These are phyloP conservation scores for Aspergillus caelatus DNA, from an alignment of 2,329 filamentous ascomycete species.

Conservation along the genomic window DNA sequence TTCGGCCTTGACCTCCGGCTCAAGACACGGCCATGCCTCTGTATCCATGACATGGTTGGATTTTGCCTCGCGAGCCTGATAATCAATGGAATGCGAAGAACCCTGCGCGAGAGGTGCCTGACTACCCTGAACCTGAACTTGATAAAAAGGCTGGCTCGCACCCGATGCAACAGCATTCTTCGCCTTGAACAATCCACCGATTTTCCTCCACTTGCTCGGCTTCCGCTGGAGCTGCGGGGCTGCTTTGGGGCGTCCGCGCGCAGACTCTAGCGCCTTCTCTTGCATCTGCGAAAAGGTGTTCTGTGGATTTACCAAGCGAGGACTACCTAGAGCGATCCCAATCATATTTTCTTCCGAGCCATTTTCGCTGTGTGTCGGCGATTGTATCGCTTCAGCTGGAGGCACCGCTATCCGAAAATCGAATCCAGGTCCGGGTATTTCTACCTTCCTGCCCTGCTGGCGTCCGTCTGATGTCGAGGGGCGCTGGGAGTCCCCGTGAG, in stretches of 20 bases:
- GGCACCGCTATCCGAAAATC: slow-evolving; percentile 36
- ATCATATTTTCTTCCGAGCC: slow-evolving; percentile 55
- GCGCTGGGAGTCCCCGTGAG: slow-evolving; percentile 24
- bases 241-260: slow-evolving; percentile 15
- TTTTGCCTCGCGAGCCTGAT: slow-evolving; percentile 13
- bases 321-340: slow-evolving; percentile 75
- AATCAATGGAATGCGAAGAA: slow-evolving; percentile 25
- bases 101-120: slow-evolving; percentile 19
- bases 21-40: slow-evolving; percentile 27
- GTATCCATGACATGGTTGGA: slow-evolving; percentile 13
- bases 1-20: slow-evolving; percentile 27
- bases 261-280: slow-evolving; percentile 16
- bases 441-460: slow-evolving; percentile 18
- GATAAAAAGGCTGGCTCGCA: slow-evolving; percentile 32
- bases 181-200: slow-evolving; percentile 47
- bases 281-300: slow-evolving; percentile 19
- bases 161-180: slow-evolving; percentile 32
- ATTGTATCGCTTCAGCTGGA: slow-evolving; percentile 27
- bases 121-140: slow-evolving; percentile 24
- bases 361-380: slow-evolving; percentile 17
- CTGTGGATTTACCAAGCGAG: slow-evolving; percentile 43
- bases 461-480: slow-evolving; percentile 23
- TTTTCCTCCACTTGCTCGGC: slow-evolving; percentile 51
- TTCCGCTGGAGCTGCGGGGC: slow-evolving; percentile 32
- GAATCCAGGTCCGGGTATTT: slow-evolving; percentile 24